A percentile compares a stretch with the other conserved stretches of the same genome.
phyloP scores from a whole-genome alignment of 306 rosid genomes.

The Lathyrus sativus region DNA sequence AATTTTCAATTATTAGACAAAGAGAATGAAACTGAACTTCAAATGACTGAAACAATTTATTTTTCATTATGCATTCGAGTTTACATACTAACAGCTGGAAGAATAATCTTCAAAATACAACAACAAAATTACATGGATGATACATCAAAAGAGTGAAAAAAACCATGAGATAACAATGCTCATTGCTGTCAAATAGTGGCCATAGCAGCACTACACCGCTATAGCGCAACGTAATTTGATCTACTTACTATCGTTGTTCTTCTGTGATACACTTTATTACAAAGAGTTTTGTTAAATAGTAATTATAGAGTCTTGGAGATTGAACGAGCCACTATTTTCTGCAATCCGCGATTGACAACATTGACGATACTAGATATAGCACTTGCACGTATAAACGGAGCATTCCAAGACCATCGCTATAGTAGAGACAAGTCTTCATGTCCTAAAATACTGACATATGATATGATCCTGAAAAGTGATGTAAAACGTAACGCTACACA shows the following conservation, averaged over 20 bases:
- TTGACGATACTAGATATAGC: slow-evolving; percentile 9
- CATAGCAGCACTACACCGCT: neutral
- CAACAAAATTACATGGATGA: slow-evolving; percentile 36
- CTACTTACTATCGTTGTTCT: neutral
- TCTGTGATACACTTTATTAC: neutral
- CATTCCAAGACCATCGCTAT: slow-evolving; percentile 8
- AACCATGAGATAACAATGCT: neutral
- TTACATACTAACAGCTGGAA: slow-evolving; percentile 31
- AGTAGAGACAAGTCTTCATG: neutral
- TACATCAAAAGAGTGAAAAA: neutral
- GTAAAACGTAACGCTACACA: slow-evolving; percentile 14
- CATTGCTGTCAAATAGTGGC: neutral
- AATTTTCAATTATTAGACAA: no score
- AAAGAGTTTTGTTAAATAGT: neutral
- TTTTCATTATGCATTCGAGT: slow-evolving; percentile 34
- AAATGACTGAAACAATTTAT: slow-evolving; percentile 26
- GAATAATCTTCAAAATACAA: slow-evolving; percentile 33
- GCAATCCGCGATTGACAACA: neutral
- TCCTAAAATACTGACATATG: neutral
- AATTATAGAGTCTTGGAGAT: neutral
- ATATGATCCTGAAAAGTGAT: neutral
- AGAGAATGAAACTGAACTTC: no score
- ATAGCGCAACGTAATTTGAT: neutral
- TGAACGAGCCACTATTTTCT: neutral
- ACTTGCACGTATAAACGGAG: slow-evolving; percentile 36